Percentiles rank a stretch among this genome's conserved stretches.
These are phyloP conservation scores for Erodium moschatum DNA, from an alignment of 441 rosid genomes.

Conservation along the genomic window DNA sequence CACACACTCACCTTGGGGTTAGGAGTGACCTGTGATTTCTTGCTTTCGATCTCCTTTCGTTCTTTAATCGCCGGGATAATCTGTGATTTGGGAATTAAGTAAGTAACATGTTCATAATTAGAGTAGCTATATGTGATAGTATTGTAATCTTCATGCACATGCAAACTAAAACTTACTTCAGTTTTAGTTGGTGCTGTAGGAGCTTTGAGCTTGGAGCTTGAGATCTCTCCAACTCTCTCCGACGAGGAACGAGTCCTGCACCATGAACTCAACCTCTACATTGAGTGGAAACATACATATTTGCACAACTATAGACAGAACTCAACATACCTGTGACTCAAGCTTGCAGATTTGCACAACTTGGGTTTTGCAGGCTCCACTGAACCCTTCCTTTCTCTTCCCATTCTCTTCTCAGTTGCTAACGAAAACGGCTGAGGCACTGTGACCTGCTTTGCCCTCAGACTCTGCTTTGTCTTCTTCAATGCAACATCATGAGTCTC, in stretches of 20 bases:
- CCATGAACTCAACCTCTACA: neutral
- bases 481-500: neutral
- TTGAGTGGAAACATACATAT: neutral
- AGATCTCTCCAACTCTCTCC: neutral
- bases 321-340: conserved; percentile 26
- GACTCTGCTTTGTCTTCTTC: conserved; percentile 22
- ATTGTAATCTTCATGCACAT: too few species aligned
- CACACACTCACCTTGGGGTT: too few species aligned
- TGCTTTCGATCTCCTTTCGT: neutral
- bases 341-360: conserved; percentile 26
- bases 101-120: too few species aligned
- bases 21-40: neutral
- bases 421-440: conserved; percentile 33
- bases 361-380: conserved; percentile 18
- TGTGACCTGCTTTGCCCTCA: conserved; percentile 15
- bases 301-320: neutral
- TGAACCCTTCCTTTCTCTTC: conserved; percentile 19
- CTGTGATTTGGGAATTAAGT: too few species aligned
- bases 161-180: neutral
- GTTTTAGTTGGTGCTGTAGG: neutral
- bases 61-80: too few species aligned
- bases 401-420: conserved; percentile 30
- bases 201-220: conserved; percentile 12
- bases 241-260: conserved; percentile 19
- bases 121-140: too few species aligned